A percentile compares a stretch with the other conserved stretches of the same genome.
These are phyloP conservation scores for Corchorus capsularis DNA, from an alignment of 345 rosid genomes.

Conservation along the genomic window DNA sequence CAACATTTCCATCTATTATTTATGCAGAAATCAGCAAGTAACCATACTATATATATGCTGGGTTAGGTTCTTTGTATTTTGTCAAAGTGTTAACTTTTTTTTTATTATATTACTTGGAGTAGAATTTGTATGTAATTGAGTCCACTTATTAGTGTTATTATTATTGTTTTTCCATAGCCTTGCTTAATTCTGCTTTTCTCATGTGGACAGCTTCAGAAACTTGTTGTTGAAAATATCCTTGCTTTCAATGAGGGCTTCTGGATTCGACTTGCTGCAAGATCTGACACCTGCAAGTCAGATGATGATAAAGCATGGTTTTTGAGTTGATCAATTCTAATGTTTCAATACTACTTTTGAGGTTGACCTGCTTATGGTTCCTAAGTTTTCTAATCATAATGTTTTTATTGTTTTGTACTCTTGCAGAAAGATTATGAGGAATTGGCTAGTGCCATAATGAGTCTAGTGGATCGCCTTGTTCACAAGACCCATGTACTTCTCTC, in stretches of 20 bases:
- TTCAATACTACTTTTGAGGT: constrained; percentile 18
- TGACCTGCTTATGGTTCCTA: constrained; percentile 16
- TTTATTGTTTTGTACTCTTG: constrained; percentile 26
- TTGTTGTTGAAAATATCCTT: constrained; percentile 82
- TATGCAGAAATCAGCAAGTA: background rate
- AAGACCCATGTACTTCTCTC: constrained; percentile 63
- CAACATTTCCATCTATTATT: background rate
- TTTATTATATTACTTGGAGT: background rate
- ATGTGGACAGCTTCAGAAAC: constrained; percentile 69
- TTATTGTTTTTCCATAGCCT: constrained; percentile 14
- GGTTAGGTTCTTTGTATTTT: constrained; percentile 3
- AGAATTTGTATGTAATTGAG: background rate
- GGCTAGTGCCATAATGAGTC: constrained; percentile 76
- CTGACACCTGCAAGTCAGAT: constrained; percentile 81
- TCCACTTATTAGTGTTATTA: background rate
- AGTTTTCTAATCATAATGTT: constrained; percentile 18
- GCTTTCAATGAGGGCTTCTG: constrained; percentile 85
- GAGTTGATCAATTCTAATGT: constrained; percentile 37
- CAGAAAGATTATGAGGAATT: constrained; percentile 95
- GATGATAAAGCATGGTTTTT: constrained; percentile 82
- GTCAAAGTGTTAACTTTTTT: background rate
- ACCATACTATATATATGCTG: background rate
- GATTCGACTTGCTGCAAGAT: constrained; percentile 88
- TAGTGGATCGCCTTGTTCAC: constrained; percentile 79
- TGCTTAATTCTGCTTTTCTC: constrained; percentile 3